Evolutionary conservation across 805 yeast genomes (phyloP), one percentile per base, ranked within the genome.

Genomic region (Yamadazyma endophytica): DNA sequence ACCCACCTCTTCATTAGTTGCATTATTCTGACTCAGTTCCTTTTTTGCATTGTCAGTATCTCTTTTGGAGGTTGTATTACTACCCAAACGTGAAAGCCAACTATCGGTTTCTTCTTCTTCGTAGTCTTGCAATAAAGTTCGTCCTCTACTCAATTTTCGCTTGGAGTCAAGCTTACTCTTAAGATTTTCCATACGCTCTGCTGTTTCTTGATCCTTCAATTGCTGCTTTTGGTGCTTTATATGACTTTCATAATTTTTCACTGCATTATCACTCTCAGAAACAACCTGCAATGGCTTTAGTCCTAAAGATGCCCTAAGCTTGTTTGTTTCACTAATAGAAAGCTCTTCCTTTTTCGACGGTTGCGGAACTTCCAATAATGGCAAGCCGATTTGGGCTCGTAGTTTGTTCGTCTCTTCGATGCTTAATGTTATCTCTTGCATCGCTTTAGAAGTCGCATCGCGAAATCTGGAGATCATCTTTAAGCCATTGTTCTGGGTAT

Each of bases 271-370:
- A 19, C 8, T 16, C 13, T 14, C 17, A 5, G 32, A 14, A 15
- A 21, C 36, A 13, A 35, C 24, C 4, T 65, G 68, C 12, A 75
- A 66, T 1, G 80, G 78, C 21, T 68, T 66, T 33, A 79, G 56
- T 1, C 84, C 84, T 8, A 76, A 44, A 9, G 70, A 63, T 5
- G 56, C 39, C 15, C 86, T 54, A 6, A 76, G 56, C 41, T 54
- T 58, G 45, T 79, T 78, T 0, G 84, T 79, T 37, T 78, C 82
- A 36, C 70, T 77, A 1, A 79, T 53, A 52, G 47, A 52, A 36
- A 51, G 53, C 41, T 40, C 56, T 22, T 28, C 35, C 6, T 36
- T 35, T 33, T 43, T 36, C 6, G 25, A 16, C 8, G 24, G 6
- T n/a, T 13, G 14, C 11, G 23, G 6, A 6, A 13, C 11, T 14